Base-by-base conservation (phyloP, 1,284 basidiomycete species). In the Tilletiopsis washingtonensis region DNA sequence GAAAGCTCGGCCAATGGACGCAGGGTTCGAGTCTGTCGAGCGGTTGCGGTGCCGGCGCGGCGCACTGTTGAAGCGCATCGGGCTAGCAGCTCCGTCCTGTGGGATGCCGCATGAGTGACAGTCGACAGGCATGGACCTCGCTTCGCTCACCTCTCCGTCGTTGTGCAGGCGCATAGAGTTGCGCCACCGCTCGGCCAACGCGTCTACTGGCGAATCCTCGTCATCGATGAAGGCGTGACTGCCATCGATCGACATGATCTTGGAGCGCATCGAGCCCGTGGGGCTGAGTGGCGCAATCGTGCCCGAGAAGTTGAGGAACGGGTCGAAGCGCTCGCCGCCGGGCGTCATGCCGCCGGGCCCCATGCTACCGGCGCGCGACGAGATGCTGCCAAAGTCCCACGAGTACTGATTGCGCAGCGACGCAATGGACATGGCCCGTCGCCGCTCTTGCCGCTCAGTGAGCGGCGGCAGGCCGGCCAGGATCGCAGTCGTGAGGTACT, bases 401-500 rank as follows among this genome's bases (percentile, higher is more conserved):
- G 63, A 66, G 7, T 56, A 45, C 14, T 53, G 47, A 6, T 61
- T 49, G 17, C 60, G 54, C 23, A 56, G 53, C 42, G 64, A 58
- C 12, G 57, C 49, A 41, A 64, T 62, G 29, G 61, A 64, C 19
- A 57, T 56, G 12, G 49, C 37, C 19, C 63, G 46, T 25, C 61
- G 53, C 20, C 56, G 42, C 27, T 65, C 63, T 49, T 68, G 65
- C 27, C 65, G 52, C 25, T 64, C 61, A 0, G 59, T 45, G 3
- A 68, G 50, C 20, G 65, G 65, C 1, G 65, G 65, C 14, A 68
- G 54, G 5, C 62, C 61, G 5, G 57, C 54, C n/a, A 91, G 75
- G 54, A 91, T 83, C 5, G 83, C 78, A 47, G 78, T 78, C 34
- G 89, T 82, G 25, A 91, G 79, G 73, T 84, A 84, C 1, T 78